Base-by-base conservation (phyloP, 192 early-diverging fungal genomes). In the Pilaira anomala region DNA sequence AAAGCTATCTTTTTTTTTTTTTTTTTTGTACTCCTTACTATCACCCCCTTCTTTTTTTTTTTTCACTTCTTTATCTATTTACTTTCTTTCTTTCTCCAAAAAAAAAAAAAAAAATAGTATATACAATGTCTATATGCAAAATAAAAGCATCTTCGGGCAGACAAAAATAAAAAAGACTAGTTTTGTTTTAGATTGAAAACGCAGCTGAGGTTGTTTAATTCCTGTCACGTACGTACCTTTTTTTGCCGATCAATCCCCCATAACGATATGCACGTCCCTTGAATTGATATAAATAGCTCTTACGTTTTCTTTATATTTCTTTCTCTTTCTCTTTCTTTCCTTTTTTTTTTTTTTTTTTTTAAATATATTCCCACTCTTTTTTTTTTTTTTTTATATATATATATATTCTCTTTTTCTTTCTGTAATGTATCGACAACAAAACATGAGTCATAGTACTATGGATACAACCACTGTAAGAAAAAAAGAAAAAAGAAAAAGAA, bases 181-280 rank as follows among this genome's bases (percentile, higher is more conserved):
- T n/a, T n/a, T n/a, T n/a, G n/a, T n/a, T n/a, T 5, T 36, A 1
- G 33, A 55, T 55, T 55, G 53, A 33, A 55, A 55, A 55, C 30
- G 53, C 53, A 30, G 53, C 53, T 28, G 30, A 33, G 28, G 28
- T 30, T 55, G 53, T 55, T 55, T 55, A 33, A 33, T 30, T 55
- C 28, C 33, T 36, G 33, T 36, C 33, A 36, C 33, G 30, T 36
- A 55, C 53, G 53, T 55, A 55, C 28, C 53, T 26, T 36, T 36
- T 36, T 55, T 55, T 55, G 53, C 53, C 53, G 53, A 55, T 55
- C 53, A 55, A 18, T 55, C 53, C 28, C 33, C 33, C 33, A 30
- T 55, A 33, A 26, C 30, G 29, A 55, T 55, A 55, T 55, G 53
- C 53, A 55, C 53, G 53, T 55, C 53, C 53, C 53, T 55, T 55